phyloP scores from a whole-genome alignment of 2,329 filamentous ascomycete species.

The Mycosphaerelloides madeirae region DNA sequence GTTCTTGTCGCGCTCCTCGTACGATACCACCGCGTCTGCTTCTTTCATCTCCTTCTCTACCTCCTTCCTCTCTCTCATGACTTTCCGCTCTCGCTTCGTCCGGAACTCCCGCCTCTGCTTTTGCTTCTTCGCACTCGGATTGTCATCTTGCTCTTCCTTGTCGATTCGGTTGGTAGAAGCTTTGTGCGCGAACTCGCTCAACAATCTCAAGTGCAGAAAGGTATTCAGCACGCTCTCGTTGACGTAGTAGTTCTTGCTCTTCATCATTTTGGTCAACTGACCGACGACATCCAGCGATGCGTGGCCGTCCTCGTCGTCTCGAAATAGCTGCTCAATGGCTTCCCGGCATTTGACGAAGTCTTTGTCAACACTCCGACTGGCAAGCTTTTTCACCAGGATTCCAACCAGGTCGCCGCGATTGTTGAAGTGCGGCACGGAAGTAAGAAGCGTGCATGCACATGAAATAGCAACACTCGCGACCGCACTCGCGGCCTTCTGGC shows the following conservation, averaged over 20 bases:
- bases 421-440: conserved; percentile 91
- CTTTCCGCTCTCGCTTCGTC: conserved; percentile 81
- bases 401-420: conserved; percentile 83
- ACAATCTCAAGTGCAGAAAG: conserved; percentile 81
- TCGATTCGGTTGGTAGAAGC: conserved; percentile 76
- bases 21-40: conserved; percentile 82
- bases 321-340: conserved; percentile 76
- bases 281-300: conserved; percentile 82
- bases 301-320: conserved; percentile 82
- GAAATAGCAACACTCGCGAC: conserved; percentile 73
- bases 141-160: conserved; percentile 45
- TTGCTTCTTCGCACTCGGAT: conserved; percentile 48
- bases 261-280: conserved; percentile 92
- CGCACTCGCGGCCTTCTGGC: conserved; percentile 27
- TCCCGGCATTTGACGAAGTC: conserved; percentile 74
- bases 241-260: conserved; percentile 72
- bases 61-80: conserved; percentile 76
- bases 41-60: conserved; percentile 91
- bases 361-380: conserved; percentile 63
- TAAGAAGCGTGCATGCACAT: conserved; percentile 77
- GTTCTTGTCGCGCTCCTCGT: conserved; percentile 89
- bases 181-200: conserved; percentile 82
- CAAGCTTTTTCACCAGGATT: conserved; percentile 80
- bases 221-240: conserved; percentile 84
- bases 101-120: conserved; percentile 79